These are phyloP conservation scores for Artemisia tridentata DNA, from an alignment of 129 eudicot species.

Conservation along the genomic window DNA sequence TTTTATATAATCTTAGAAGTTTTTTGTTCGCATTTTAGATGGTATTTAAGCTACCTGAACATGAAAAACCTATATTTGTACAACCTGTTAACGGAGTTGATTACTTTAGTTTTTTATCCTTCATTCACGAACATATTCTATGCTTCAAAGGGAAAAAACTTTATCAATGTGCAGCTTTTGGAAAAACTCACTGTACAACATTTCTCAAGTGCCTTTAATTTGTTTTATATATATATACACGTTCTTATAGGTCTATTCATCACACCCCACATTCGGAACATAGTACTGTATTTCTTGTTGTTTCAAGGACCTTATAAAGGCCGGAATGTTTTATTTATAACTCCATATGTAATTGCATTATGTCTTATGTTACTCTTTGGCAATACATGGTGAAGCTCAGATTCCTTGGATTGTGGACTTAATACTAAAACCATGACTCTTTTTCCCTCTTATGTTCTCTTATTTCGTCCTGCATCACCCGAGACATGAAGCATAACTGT, in stretches of 20 bases:
- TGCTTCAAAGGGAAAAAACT: background rate
- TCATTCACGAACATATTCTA: background rate
- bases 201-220: background rate
- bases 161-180: background rate
- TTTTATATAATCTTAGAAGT: background rate
- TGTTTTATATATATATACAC: background rate
- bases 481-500: background rate
- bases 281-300: background rate
- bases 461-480: background rate
- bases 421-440: background rate
- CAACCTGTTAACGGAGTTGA: background rate
- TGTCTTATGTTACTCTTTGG: background rate
- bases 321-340: background rate
- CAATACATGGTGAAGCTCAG: background rate
- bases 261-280: background rate
- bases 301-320: background rate
- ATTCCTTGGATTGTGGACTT: background rate
- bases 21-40: background rate
- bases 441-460: background rate
- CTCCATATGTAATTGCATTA: background rate
- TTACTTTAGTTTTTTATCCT: background rate
- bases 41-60: slow-evolving; percentile 2
- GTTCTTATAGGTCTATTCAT: background rate
- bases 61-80: background rate
- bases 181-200: background rate